Evolutionary conservation across 2,329 filamentous ascomycete species (phyloP).

Genomic region (Purpureocillium takamizusanense): DNA sequence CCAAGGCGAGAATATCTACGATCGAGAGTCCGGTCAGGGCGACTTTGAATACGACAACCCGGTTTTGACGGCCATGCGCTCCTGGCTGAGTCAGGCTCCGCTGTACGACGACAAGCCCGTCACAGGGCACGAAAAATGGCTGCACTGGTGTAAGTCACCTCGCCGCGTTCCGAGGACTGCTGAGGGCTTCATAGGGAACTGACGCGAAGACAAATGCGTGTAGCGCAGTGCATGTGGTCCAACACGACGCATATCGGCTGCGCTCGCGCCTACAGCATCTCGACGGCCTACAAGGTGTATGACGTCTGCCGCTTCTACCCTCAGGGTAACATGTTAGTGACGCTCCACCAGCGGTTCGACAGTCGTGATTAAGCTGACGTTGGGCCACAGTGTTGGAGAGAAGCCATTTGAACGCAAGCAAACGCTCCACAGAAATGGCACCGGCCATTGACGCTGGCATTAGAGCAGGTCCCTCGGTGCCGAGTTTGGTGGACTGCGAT

Average conservation of each 20-base stretch:
- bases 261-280: slow-evolving; percentile 19
- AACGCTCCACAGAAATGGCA: no score
- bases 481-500: no score
- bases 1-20: slow-evolving; percentile 26
- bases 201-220: no score
- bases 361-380: no score
- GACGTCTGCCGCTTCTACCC: slow-evolving; percentile 25
- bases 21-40: slow-evolving; percentile 19
- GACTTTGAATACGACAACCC: slow-evolving; percentile 18
- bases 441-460: no score
- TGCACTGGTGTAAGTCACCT: slow-evolving; percentile 24
- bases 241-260: slow-evolving; percentile 22
- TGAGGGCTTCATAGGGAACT: background rate
- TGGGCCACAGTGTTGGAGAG: slow-evolving; percentile 16
- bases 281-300: slow-evolving; percentile 21
- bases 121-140: slow-evolving; percentile 23
- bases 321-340: slow-evolving; percentile 25
- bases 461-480: no score
- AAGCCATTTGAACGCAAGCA: slow-evolving; percentile 14
- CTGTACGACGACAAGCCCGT: slow-evolving; percentile 21
- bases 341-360: background rate
- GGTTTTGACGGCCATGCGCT: slow-evolving; percentile 17
- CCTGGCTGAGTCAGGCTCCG: slow-evolving; percentile 21
- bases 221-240: slow-evolving; percentile 29
- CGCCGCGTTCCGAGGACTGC: background rate